phyloP scores from a whole-genome alignment of 345 rosid species.

The Citrus maxima region DNA sequence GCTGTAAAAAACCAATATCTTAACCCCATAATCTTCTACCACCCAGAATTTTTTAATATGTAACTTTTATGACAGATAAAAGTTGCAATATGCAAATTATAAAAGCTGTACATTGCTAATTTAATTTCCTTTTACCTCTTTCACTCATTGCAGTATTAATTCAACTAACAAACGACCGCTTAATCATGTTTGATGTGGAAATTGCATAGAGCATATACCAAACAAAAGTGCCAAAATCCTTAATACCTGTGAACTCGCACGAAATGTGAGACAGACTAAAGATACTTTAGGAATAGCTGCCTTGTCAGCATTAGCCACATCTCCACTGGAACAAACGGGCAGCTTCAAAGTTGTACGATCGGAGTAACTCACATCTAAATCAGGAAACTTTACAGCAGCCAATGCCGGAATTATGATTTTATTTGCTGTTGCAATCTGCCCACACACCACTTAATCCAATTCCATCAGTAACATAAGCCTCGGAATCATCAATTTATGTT shows the following conservation, averaged over 20 bases:
- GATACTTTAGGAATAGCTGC: slow-evolving; percentile 48
- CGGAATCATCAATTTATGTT: background rate
- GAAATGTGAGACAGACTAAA: slow-evolving; percentile 72
- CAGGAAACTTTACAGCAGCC: slow-evolving; percentile 70
- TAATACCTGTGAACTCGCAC: slow-evolving; percentile 81
- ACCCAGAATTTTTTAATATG: background rate
- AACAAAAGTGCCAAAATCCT: background rate
- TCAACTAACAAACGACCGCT: background rate
- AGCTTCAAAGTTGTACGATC: slow-evolving; percentile 57
- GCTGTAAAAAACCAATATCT: background rate
- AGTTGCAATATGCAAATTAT: background rate
- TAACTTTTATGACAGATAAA: background rate
- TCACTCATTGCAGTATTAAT: background rate
- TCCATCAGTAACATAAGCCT: background rate
- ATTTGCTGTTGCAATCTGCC: slow-evolving; percentile 75
- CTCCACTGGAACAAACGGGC: slow-evolving; percentile 46
- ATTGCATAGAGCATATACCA: background rate
- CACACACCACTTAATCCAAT: background rate
- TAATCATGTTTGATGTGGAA: background rate
- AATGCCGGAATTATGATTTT: slow-evolving; percentile 61
- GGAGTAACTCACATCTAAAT: slow-evolving; percentile 42
- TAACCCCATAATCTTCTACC: background rate
- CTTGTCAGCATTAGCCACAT: slow-evolving; percentile 23
- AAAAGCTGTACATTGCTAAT: background rate
- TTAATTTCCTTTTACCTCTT: background rate